These are phyloP conservation scores for Xylariaceae sp. DNA, from an alignment of 2,329 filamentous ascomycete genomes.

Conservation along the genomic window DNA sequence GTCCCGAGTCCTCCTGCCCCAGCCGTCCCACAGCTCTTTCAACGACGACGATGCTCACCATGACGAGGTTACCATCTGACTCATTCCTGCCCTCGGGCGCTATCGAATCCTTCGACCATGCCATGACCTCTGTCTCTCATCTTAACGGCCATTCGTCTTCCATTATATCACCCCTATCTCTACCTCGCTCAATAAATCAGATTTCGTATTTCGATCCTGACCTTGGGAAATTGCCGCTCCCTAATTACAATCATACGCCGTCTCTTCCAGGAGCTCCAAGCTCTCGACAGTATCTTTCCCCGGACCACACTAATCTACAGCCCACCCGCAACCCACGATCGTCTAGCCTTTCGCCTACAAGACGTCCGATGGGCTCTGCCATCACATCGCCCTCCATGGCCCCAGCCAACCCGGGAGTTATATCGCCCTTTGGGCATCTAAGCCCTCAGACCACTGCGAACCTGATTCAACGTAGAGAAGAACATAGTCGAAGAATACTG, in stretches of 20 bases:
- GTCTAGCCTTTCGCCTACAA: conserved; percentile 42
- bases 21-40: conserved; percentile 4
- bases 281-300: conserved; percentile 35
- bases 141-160: conserved; percentile 42
- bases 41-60: conserved; percentile 44
- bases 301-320: conserved; percentile 31
- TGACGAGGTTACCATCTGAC: conserved; percentile 50
- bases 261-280: conserved; percentile 29
- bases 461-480: conserved; percentile 37
- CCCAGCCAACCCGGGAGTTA: conserved; percentile 20
- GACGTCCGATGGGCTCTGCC: conserved; percentile 23
- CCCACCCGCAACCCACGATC: conserved; percentile 35
- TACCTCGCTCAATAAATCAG: conserved; percentile 45
- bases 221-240: conserved; percentile 29
- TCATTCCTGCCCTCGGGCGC: conserved; percentile 50
- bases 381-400: conserved; percentile 33
- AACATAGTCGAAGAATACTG: conserved; percentile 40
- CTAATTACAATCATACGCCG: conserved; percentile 33
- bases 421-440: conserved; percentile 33
- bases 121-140: conserved; percentile 34
- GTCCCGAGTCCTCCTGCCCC: not conserved
- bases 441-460: conserved; percentile 28
- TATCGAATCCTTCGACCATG: conserved; percentile 42
- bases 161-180: conserved; percentile 48
- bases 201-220: conserved; percentile 46